These are phyloP conservation scores for Colletotrichum falcatum DNA, from an alignment of 2,329 filamentous ascomycete species.

Conservation along the genomic window DNA sequence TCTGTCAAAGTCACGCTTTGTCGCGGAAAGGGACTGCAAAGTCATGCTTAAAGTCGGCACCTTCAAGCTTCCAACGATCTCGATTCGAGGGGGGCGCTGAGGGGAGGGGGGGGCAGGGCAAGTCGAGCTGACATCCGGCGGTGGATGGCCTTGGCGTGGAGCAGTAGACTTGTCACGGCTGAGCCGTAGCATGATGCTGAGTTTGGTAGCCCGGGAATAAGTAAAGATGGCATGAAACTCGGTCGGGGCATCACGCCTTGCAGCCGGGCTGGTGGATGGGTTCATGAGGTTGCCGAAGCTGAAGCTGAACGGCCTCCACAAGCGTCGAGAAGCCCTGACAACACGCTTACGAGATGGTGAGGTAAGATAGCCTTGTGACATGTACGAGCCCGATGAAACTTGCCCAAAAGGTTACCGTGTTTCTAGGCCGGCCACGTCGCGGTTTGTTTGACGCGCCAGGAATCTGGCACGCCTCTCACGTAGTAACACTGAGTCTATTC, in stretches of 20 bases:
- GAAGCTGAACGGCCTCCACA: background rate
- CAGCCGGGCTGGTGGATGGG: background rate
- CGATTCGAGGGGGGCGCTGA: no score
- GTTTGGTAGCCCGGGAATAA: background rate
- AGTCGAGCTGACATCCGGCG: background rate
- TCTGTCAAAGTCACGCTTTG: background rate
- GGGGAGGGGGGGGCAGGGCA: background rate
- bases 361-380: background rate
- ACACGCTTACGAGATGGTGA: background rate
- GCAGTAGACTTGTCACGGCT: background rate
- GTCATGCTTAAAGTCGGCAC: background rate
- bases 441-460: no score
- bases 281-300: background rate
- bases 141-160: background rate
- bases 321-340: background rate
- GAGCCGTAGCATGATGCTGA: background rate
- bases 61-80: background rate
- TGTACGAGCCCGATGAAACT: no score
- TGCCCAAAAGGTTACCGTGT: no score
- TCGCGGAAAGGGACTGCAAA: background rate
- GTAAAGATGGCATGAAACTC: background rate
- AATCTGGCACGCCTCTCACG: no score
- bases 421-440: no score
- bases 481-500: no score
- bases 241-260: background rate